These are phyloP conservation scores for Vanrija sp. DNA, from an alignment of 1,284 basidiomycete genomes.

Conservation along the genomic window DNA sequence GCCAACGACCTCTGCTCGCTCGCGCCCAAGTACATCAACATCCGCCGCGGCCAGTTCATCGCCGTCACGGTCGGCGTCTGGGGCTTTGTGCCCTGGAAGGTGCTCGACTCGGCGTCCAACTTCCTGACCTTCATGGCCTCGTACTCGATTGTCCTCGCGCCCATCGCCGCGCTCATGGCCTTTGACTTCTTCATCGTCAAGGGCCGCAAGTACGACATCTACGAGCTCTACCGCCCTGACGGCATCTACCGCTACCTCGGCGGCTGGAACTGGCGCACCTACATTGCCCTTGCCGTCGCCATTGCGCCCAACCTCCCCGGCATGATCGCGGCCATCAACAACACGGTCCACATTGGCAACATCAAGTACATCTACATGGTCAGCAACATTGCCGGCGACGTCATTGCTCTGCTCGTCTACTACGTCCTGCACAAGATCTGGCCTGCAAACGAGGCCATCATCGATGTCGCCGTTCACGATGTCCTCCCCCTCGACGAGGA, in stretches of 20 bases:
- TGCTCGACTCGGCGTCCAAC: constrained; percentile 37
- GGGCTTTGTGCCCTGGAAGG: constrained; percentile 50
- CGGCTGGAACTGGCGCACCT: constrained; percentile 44
- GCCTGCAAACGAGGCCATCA: constrained; percentile 4
- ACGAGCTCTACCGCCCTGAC: constrained; percentile 43
- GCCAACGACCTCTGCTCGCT: constrained; percentile 71
- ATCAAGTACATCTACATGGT: constrained; percentile 33
- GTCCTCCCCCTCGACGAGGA: constrained; percentile 1
- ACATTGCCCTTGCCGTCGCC: constrained; percentile 31
- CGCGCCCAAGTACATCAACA: constrained; percentile 61
- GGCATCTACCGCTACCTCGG: constrained; percentile 43
- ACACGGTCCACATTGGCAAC: constrained; percentile 36
- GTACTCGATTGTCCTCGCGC: constrained; percentile 44
- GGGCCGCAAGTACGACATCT: constrained; percentile 32
- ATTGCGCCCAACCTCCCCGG: constrained; percentile 43
- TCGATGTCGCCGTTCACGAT: constrained; percentile 12
- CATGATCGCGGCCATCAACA: constrained; percentile 37
- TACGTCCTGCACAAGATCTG: constrained; percentile 8
- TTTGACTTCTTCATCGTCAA: constrained; percentile 42
- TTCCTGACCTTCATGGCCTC: constrained; percentile 45
- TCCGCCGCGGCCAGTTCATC: constrained; percentile 67
- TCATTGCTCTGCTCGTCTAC: constrained; percentile 10
- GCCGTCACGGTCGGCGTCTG: constrained; percentile 69
- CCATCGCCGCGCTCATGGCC: constrained; percentile 42
- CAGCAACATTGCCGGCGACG: constrained; percentile 8